Evolutionary conservation across 1,284 basidiomycete genomes (phyloP).

Genomic region (Gymnopus androsaceus): DNA sequence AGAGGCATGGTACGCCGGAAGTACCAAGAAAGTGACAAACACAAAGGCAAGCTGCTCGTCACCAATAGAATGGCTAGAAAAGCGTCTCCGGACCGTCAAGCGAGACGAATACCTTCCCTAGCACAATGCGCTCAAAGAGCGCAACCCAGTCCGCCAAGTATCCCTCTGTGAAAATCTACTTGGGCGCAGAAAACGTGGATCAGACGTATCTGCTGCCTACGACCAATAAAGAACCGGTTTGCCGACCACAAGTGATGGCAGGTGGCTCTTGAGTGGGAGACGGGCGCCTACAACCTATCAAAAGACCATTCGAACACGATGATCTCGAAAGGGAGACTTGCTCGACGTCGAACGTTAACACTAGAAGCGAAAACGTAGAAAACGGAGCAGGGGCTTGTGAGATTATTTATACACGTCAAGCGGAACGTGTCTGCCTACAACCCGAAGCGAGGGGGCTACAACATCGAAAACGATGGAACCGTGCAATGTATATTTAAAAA

Average conservation of each 20-base stretch:
- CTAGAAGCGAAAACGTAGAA: background rate
- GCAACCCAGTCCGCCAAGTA: constrained; percentile 6
- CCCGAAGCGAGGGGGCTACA: background rate
- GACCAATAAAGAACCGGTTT: background rate
- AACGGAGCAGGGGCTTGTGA: background rate
- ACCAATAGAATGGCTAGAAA: background rate
- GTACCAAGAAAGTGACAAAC: background rate
- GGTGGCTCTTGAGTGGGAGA: background rate
- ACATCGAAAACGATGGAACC: background rate
- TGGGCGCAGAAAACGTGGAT: constrained; percentile 10
- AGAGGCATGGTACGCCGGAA: constrained; percentile 6
- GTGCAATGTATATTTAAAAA: constrained; percentile 5
- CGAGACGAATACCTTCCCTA: constrained; percentile 6
- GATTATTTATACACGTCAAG: constrained; percentile 8
- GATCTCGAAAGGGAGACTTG: constrained; percentile 2
- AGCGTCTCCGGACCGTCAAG: constrained; percentile 9
- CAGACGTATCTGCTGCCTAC: constrained; percentile 9
- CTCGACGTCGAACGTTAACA: background rate
- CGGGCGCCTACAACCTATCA: background rate
- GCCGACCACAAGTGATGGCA: background rate
- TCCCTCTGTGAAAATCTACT: background rate
- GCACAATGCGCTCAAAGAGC: background rate
- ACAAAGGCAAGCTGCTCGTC: background rate
- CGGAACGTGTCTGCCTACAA: constrained; percentile 5
- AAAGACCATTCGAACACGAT: background rate